A percentile compares a stretch with the other conserved stretches of the same genome.
These are phyloP conservation scores for Fomitopsis serialis DNA, from an alignment of 768 basidiomycete species.

Conservation along the genomic window DNA sequence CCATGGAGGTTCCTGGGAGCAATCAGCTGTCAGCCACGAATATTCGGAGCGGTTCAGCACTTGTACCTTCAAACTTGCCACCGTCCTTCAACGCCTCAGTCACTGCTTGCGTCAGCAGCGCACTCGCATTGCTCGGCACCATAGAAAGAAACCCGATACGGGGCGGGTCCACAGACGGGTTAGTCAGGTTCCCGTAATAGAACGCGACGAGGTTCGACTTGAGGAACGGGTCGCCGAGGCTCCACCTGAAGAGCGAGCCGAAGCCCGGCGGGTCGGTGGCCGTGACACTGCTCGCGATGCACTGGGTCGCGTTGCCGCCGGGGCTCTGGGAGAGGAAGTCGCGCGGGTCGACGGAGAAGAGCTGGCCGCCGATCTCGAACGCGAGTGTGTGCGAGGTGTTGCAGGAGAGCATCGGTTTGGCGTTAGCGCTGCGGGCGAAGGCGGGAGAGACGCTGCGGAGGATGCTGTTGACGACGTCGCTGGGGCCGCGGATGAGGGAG, in stretches of 20 bases:
- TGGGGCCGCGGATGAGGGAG: conserved; percentile 70
- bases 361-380: conserved; percentile 64
- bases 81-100: conserved; percentile 23
- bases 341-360: conserved; percentile 74
- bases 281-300: conserved; percentile 48
- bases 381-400: conserved; percentile 52
- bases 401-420: conserved; percentile 44
- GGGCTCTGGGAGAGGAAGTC: conserved; percentile 52
- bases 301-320: conserved; percentile 34
- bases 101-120: conserved; percentile 33
- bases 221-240: conserved; percentile 70
- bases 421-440: conserved; percentile 13
- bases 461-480: conserved; percentile 54
- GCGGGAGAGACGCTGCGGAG: conserved; percentile 32
- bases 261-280: conserved; percentile 56
- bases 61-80: conserved; percentile 5
- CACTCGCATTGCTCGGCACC: conserved; percentile 51
- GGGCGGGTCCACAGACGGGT: conserved; percentile 64
- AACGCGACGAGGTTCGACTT: conserved; percentile 74
- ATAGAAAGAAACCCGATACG: conserved; percentile 70
- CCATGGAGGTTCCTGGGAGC: background rate
- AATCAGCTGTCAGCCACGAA: too few relatives aligned
- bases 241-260: conserved; percentile 71
- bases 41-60: conserved; percentile 11
- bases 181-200: conserved; percentile 67